A percentile compares a stretch with the other conserved stretches of the same genome.
Conservation (phyloP, 306 rosid genomes). For the Ceratonia siliqua region DNA sequence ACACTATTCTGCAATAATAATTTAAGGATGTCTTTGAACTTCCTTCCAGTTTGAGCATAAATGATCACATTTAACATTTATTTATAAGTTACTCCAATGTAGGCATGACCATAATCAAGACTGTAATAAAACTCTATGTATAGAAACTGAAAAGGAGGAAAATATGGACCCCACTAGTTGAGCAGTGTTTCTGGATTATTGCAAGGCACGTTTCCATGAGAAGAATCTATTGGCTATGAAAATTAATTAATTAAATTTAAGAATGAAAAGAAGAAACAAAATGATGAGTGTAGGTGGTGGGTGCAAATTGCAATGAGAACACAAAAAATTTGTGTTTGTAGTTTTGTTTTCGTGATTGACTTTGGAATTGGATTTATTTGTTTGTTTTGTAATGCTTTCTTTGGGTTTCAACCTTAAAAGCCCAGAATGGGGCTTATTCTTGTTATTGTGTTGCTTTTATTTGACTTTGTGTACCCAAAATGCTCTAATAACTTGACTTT, state of each 20-base stretch:
- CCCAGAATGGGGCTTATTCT: neutral
- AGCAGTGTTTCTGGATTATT: neutral
- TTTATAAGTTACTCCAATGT: too few species aligned
- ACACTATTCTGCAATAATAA: neutral
- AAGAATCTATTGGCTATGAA: neutral
- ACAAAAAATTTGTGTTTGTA: neutral
- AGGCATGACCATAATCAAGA: neutral
- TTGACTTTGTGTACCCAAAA: constrained; percentile 12
- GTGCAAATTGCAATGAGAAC: neutral
- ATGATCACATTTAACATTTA: too few species aligned
- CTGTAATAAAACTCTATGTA: neutral
- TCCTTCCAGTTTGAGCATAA: neutral
- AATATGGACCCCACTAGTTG: constrained; percentile 2
- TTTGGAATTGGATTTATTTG: neutral
- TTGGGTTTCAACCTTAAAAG: constrained; percentile 23
- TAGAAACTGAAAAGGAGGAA: neutral
- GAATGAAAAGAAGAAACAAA: neutral
- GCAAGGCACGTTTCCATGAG: constrained; percentile 3
- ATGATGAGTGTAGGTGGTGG: neutral
- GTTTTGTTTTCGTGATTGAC: neutral
- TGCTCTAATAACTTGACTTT: neutral
- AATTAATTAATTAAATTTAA: neutral
- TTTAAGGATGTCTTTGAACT: neutral
- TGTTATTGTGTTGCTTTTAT: neutral
- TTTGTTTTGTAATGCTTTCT: constrained; percentile 30